phyloP scores from a whole-genome alignment of 163 green algal species.

The Prototheca cutis region DNA sequence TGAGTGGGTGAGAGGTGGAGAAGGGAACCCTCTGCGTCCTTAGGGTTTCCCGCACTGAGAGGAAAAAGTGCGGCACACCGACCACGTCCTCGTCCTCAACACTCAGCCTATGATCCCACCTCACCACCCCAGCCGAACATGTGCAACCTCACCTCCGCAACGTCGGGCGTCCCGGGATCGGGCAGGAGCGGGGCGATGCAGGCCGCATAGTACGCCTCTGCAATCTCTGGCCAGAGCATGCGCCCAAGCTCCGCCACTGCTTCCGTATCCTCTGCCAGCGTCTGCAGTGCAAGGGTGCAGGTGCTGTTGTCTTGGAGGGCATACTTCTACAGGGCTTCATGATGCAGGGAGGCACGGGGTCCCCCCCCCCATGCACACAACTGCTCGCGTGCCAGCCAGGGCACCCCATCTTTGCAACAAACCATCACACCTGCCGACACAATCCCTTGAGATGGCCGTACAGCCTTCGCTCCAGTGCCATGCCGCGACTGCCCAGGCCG shows the following conservation, averaged over 20 bases:
- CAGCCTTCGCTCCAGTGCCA: neutral
- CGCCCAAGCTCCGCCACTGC: neutral
- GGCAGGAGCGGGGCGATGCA: conserved; percentile 11
- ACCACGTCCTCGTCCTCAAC: too few relatives aligned
- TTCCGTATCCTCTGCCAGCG: neutral
- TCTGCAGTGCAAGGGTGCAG: neutral
- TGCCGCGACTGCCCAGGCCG: neutral
- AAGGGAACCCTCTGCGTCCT: too few relatives aligned
- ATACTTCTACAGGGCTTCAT: neutral
- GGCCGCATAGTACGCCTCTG: neutral
- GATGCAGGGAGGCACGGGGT: neutral
- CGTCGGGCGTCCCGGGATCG: neutral
- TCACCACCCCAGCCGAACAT: too few relatives aligned
- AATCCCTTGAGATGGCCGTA: conserved; percentile 5
- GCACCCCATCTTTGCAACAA: neutral
- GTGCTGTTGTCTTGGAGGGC: neutral
- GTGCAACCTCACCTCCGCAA: neutral
- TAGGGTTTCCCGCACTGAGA: too few relatives aligned
- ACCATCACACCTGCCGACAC: neutral
- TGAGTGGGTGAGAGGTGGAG: neutral
- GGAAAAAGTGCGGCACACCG: too few relatives aligned
- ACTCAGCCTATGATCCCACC: too few relatives aligned
- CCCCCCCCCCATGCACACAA: neutral
- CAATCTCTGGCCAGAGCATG: conserved; percentile 5
- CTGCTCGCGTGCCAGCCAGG: too few relatives aligned